Evolutionary conservation across 2,329 filamentous ascomycete species (phyloP), one percentile per base, ranked within the genome.

Genomic region (Arachnomyces sp.): DNA sequence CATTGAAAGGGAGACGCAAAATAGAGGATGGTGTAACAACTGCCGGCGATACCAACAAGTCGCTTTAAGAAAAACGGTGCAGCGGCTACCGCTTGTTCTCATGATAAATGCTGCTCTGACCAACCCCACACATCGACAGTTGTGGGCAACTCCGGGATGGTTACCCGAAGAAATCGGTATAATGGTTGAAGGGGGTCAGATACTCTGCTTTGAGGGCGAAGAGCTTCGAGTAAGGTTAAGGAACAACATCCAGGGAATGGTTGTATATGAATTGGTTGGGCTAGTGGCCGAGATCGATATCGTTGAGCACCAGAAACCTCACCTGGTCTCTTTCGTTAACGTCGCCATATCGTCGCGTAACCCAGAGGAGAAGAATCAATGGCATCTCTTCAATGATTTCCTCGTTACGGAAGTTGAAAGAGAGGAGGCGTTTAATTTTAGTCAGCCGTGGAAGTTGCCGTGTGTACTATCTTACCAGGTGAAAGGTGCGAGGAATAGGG

Each of bases 311-410:
- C 85, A 93, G 55, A 92, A 90, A 56, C 80, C 88, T 0, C 92
- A 98, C 63, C 71, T 98, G 15, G 88, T 96, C 6, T 86, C 88
- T 8, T 84, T 94, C 61, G 80, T 95, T 50, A 93, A 98, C 59
- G 84, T 87, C 77, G 69, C 62, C 32, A 57, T 68, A 4, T 69
- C 61, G 7, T 56, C 59, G 16, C 52, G 54, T 5, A 49, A 61
- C 25, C 60, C 74, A 1, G 73, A 78, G 1, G 69, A 68, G 3
- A 74, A 79, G 47, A 82, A 78, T 53, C 82, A 83, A 52, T 98
- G 93, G 93, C 87, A 96, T 63, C 66, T 98, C 1, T 95, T 98
- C 68, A 98, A 98, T 52, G 92, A 98, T 63, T 98, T 98, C 55
- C 67, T 95, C 28, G 93, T 98, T 15, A 79, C 85, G 9, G 80